A percentile compares a stretch with the other conserved stretches of the same genome.
These are phyloP conservation scores for Coffea eugenioides DNA, from an alignment of 257 asterid species.

Conservation along the genomic window DNA sequence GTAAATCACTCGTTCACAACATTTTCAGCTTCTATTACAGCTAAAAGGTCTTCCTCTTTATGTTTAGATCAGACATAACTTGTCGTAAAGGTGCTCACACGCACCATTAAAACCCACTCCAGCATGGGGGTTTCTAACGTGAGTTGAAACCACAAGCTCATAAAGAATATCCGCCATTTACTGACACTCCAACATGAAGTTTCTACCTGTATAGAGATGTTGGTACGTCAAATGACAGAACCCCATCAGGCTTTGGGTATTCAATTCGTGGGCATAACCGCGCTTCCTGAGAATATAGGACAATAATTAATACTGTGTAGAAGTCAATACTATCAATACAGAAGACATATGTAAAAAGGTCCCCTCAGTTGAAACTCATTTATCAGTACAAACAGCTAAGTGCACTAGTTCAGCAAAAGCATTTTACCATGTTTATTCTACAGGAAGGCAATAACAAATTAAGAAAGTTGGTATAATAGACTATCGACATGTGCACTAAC, in stretches of 20 bases:
- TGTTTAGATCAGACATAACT: not conserved
- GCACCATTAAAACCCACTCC: not conserved
- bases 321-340: not conserved
- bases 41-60: not conserved
- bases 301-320: slow-evolving; percentile 15
- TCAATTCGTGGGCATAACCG: slow-evolving; percentile 49
- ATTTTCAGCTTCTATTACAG: not conserved
- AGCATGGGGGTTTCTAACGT: not conserved
- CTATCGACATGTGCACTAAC: too few relatives aligned
- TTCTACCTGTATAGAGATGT: slow-evolving; percentile 82
- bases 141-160: not conserved
- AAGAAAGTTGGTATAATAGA: too few relatives aligned
- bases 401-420: not conserved
- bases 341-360: not conserved
- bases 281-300: slow-evolving; percentile 64
- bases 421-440: not conserved
- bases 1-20: not conserved
- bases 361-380: not conserved
- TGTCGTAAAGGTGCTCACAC: not conserved
- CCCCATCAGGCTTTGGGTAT: slow-evolving; percentile 92
- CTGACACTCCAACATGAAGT: slow-evolving; percentile 5
- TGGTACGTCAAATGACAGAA: slow-evolving; percentile 75
- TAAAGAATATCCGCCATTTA: too few relatives aligned
- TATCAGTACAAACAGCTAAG: not conserved
- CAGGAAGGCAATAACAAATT: too few relatives aligned